A percentile compares a stretch with the other conserved stretches of the same genome.
Conservation (phyloP, 176 grass and related monocot species). For the barley (Hordeum vulgare) region MorexV3_pseudomolecules_assembly NC_058519.1:648072789-648073288, state of each 20-base stretch:
- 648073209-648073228: background rate
- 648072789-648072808: conserved; percentile 93
- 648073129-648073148: background rate
- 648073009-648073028: background rate
- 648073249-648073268: background rate
- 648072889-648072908: conserved; percentile 63
- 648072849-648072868: conserved; percentile 97
- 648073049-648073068: background rate
- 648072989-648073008: background rate
- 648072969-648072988: background rate
- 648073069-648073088: background rate
- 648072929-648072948: background rate
- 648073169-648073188: background rate
- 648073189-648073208: background rate
- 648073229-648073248: conserved; percentile 7
- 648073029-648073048: conserved; percentile 3
- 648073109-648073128: background rate
- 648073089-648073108: background rate
- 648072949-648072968: background rate
- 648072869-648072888: conserved; percentile 71
- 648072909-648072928: conserved; percentile 23
- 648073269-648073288: background rate
- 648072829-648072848: conserved; percentile 78
- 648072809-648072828: conserved; percentile 99
- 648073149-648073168: background rate